Evolutionary conservation across 495 filamentous ascomycete species (phyloP), one percentile per base, ranked within the genome.

Genomic region (Penicillium longicatenatum): DNA sequence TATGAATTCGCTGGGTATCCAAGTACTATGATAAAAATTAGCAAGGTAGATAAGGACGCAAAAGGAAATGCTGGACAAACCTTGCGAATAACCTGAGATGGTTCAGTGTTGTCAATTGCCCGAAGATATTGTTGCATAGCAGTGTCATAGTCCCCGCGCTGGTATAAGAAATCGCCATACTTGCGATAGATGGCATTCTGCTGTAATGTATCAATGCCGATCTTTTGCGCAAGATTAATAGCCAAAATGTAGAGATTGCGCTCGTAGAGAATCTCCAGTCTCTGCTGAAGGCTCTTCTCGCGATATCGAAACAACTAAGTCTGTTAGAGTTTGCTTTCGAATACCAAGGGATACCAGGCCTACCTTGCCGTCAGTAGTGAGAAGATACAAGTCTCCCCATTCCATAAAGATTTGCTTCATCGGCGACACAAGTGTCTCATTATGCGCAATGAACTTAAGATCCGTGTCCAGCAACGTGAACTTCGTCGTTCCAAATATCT

Each of bases 71-170:
- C 17, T 1, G 0, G 12, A 61, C 64, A 30, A 61, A 90, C 89
- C 75, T 96, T 96, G 57, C 92, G 82, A 73, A 97, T 96, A 21
- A 97, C 90, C 67, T 97, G 92, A 4, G 92, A 96, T 12, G 92
- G 92, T 61, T 97, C 92, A 0, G 92, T 96, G 56, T 90, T 94
- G 60, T 96, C 93, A 58, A 98, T 96, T 0, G 95, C 93, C 66
- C 91, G 89, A 60, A 98, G 85, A 69, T 98, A 98, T 70, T 97
- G 94, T 68, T 95, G 90, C 95, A 98, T 98, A 11, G 94, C 96
- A 19, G 89, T 92, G 67, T 98, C 93, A 67, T 92, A 98, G 66
- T 96, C 92, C 3, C 87, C 89, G 64, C 92, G 94, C 65, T 94
- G 91, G 64, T 98, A 97, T n/a, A 97, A 74, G 58, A 90, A 93